Evolutionary conservation across 441 rosid species (phyloP).

Genomic region (Eutrema salsugineum): DNA sequence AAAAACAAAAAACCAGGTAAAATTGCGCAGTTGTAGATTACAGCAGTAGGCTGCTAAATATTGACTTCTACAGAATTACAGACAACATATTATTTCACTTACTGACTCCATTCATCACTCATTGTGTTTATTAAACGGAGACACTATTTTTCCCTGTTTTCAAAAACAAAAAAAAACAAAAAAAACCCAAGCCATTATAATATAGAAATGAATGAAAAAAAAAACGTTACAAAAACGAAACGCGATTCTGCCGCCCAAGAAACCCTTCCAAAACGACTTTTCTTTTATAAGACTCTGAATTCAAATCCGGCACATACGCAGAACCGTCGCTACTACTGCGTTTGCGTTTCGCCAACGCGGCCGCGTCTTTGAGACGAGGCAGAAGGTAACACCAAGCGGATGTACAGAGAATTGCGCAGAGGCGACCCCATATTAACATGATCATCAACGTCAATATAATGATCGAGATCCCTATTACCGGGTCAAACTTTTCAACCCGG

Average conservation of each 20-base stretch:
- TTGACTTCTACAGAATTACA: not conserved
- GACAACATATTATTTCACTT: not conserved
- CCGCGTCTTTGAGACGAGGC: conserved; percentile 37
- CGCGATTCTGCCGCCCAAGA: conserved; percentile 40
- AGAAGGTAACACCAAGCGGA: conserved; percentile 63
- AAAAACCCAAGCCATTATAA: not conserved
- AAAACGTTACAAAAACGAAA: conserved; percentile 13
- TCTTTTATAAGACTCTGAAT: conserved; percentile 51
- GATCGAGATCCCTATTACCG: conserved; percentile 52
- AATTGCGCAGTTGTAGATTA: not conserved
- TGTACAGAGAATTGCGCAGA: conserved; percentile 75
- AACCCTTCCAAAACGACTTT: conserved; percentile 71
- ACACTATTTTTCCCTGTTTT: not conserved
- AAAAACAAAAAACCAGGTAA: not conserved
- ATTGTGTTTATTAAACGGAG: conserved; percentile 18
- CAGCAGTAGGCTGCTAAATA: not conserved
- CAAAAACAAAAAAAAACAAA: too few species aligned
- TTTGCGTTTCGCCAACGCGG: conserved; percentile 21
- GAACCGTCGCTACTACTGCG: conserved; percentile 10
- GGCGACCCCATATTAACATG: conserved; percentile 62
- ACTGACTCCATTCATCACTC: conserved; percentile 6
- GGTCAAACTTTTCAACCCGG: conserved; percentile 36
- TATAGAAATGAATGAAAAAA: not conserved
- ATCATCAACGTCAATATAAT: conserved; percentile 51
- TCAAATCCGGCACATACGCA: conserved; percentile 25